Conservation (phyloP, 805 yeast genomes). For the Candida dendrica region DNA sequence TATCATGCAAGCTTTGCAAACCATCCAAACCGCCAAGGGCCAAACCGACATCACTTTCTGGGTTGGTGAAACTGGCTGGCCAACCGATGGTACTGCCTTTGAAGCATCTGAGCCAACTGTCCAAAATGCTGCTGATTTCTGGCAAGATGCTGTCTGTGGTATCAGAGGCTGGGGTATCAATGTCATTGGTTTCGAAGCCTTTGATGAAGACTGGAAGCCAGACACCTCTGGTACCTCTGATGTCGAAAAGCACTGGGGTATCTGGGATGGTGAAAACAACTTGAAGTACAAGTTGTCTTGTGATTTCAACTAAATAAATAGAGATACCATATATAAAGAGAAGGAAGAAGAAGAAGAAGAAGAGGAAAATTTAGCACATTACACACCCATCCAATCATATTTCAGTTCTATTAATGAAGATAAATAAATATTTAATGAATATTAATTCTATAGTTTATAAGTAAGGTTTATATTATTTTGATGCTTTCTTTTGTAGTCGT, state of each 20-base stretch:
- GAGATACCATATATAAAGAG: no score
- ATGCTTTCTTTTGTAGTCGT: no score
- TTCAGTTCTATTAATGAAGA: no score
- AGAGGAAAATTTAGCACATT: no score
- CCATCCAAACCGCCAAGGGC: slow-evolving; percentile 81
- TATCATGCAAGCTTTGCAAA: slow-evolving; percentile 94
- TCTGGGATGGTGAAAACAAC: slow-evolving; percentile 48
- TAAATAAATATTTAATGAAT: no score
- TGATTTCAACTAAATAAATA: slow-evolving; percentile 25
- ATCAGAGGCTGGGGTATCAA: slow-evolving; percentile 95
- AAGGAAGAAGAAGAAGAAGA: no score
- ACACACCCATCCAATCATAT: no score
- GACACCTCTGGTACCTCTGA: slow-evolving; percentile 75
- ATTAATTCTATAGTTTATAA: no score
- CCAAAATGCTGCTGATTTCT: slow-evolving; percentile 69
- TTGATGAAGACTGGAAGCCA: slow-evolving; percentile 96
- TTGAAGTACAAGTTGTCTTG: slow-evolving; percentile 42
- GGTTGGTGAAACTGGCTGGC: slow-evolving; percentile 99
- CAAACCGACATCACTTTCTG: slow-evolving; percentile 80
- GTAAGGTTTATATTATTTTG: no score
- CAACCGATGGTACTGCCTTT: slow-evolving; percentile 73
- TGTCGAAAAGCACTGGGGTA: slow-evolving; percentile 96
- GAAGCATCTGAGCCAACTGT: slow-evolving; percentile 62
- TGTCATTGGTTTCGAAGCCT: slow-evolving; percentile 89
- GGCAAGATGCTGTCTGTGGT: slow-evolving; percentile 87